Conservation (phyloP, 345 rosid genomes). For the Eucalyptus curtisii region DNA sequence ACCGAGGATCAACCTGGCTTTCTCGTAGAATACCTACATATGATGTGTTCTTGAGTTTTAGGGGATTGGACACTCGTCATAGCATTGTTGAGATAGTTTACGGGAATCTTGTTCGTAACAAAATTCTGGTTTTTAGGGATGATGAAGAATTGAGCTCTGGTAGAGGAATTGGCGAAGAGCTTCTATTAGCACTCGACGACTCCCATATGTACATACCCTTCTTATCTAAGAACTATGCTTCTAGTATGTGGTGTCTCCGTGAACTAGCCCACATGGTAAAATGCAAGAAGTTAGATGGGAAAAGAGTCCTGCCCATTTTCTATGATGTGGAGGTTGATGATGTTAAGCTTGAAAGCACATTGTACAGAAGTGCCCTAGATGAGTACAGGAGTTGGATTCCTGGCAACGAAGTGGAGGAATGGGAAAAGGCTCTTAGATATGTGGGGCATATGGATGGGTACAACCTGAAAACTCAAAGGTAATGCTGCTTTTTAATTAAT, state of each 20-base stretch:
- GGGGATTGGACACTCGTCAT: not conserved
- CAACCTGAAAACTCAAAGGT: not conserved
- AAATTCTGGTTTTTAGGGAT: not conserved
- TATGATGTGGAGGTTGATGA: not conserved
- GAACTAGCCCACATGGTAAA: not conserved
- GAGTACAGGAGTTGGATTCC: rapidly evolving
- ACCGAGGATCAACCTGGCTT: not conserved
- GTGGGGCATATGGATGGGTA: not conserved
- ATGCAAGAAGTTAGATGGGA: not conserved
- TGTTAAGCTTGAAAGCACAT: not conserved
- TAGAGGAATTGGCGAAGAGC: no score
- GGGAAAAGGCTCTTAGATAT: not conserved
- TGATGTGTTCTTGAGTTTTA: not conserved
- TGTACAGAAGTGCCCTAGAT: not conserved
- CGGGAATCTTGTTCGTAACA: not conserved
- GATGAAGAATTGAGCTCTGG: not conserved
- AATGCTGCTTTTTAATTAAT: not conserved
- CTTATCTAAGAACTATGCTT: not conserved
- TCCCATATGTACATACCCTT: not conserved
- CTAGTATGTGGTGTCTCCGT: rapidly evolving
- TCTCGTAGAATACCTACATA: not conserved
- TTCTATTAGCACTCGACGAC: not conserved
- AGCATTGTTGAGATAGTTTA: not conserved
- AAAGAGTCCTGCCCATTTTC: not conserved
- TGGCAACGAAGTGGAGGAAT: not conserved